Base-by-base conservation (phyloP, 179 eudicot species). In the Silene vulgaris region DNA sequence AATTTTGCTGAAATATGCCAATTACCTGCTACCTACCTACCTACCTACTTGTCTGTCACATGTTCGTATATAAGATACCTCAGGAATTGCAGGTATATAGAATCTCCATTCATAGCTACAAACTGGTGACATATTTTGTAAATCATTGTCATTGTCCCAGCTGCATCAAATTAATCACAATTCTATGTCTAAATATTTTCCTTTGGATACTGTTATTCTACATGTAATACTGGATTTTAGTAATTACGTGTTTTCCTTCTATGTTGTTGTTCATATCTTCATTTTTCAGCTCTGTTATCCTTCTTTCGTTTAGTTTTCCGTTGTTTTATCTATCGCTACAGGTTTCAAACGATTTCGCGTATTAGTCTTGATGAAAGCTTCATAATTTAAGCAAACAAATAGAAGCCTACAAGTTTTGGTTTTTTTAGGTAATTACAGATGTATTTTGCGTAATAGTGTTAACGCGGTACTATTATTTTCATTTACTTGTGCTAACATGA, bases 101-200 rank as follows among this genome's bases (percentile, higher is more conserved):
- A 73, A 20, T 56, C 45, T 37, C 60, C 23, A 57, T 40, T 40
- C 35, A 67, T 63, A 14, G 32, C 63, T 35, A 64, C 17, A 8
- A 71, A 30, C 19, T 48, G 60, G 72, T 48, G 35, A 48, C n/a
- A 20, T 50, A 11, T n/a, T 40, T 40, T 65, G 80, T 78, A 73
- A 52, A 72, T 73, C 73, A 78, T 78, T 73, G 45, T 54, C 35
- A 66, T 50, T 73, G 30, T 52, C 62, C 52, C 57, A 65, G 8
- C 26, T 29, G 21, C 11, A 63, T 43, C 20, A 40, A 52, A 37
- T 2, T 37, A 59, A 37, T 4, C 29, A 65, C 26, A 21, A 43
- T 26, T 9, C 17, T 37, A 69, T 57, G 61, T 54, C 5, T 23
- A 56, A 12, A 29, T 20, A 52, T 19, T 68, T 67, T 50, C 21